These are phyloP conservation scores for Takashimella tepidaria DNA, from an alignment of 1,284 basidiomycete genomes.

Conservation along the genomic window DNA sequence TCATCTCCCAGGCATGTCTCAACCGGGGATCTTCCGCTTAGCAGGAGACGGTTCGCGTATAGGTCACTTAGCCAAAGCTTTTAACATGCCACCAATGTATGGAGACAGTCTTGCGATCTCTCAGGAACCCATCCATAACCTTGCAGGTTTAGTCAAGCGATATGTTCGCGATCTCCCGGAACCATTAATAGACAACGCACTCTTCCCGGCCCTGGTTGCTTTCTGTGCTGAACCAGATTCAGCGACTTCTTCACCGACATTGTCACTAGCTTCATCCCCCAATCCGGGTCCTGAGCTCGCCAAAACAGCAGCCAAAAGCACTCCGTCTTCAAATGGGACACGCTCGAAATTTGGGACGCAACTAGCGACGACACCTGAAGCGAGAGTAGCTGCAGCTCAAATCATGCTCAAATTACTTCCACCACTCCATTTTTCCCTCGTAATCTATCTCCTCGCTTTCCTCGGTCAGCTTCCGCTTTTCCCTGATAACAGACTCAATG, in stretches of 20 bases:
- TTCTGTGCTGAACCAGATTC: constrained; percentile 31
- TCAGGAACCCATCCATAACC: constrained; percentile 40
- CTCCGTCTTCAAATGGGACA: too few species aligned
- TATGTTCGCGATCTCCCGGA: constrained; percentile 45
- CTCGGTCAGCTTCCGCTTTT: constrained; percentile 45
- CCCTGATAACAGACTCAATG: constrained; percentile 38
- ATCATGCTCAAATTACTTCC: constrained; percentile 44
- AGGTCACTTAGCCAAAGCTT: constrained; percentile 34
- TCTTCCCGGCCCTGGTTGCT: constrained; percentile 36
- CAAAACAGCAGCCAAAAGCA: too few species aligned
- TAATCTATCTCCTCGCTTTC: constrained; percentile 47
- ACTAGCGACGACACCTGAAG: constrained; percentile 13
- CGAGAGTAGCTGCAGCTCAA: constrained; percentile 38
- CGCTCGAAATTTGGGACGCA: background rate
- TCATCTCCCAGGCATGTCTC: constrained; percentile 35
- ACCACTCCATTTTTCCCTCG: constrained; percentile 39
- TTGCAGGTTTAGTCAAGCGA: constrained; percentile 42
- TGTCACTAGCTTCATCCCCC: background rate
- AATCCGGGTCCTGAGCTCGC: constrained; percentile 1
- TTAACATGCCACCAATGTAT: constrained; percentile 38
- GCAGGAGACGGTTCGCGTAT: constrained; percentile 37
- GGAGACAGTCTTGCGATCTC: constrained; percentile 35
- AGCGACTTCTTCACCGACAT: background rate
- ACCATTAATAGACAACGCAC: constrained; percentile 38
- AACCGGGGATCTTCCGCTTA: constrained; percentile 39